These are phyloP conservation scores for Lentinula aciculospora DNA, from an alignment of 768 basidiomycete genomes.

Conservation along the genomic window DNA sequence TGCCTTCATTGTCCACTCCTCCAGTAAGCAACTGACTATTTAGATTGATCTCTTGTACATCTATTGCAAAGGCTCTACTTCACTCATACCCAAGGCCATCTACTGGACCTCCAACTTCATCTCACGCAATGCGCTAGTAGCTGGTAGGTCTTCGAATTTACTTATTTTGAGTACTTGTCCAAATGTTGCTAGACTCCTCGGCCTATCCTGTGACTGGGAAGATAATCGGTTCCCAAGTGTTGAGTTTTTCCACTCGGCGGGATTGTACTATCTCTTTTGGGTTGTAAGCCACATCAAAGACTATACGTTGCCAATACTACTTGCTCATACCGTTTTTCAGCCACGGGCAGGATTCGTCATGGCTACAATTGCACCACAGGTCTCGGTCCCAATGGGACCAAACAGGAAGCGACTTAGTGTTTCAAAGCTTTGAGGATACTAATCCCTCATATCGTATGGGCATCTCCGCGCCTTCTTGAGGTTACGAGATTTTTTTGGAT, in stretches of 20 bases:
- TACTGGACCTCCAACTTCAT: background rate
- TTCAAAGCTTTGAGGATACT: background rate
- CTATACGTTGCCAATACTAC: too few species aligned
- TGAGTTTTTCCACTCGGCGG: background rate
- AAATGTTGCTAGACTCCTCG: too few species aligned
- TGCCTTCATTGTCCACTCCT: background rate
- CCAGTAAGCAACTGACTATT: too few species aligned
- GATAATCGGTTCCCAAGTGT: background rate
- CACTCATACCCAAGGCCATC: background rate
- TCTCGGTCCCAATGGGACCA: background rate
- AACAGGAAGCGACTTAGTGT: background rate
- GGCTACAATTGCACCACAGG: background rate
- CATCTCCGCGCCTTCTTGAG: background rate
- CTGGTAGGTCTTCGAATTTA: background rate
- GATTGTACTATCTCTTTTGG: background rate
- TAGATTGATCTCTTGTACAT: too few species aligned
- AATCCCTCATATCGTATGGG: background rate
- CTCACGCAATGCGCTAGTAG: background rate
- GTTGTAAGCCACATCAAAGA: background rate
- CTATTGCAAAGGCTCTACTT: background rate
- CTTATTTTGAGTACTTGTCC: too few species aligned
- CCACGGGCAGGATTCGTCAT: background rate
- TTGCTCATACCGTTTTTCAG: background rate
- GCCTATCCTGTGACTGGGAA: background rate
- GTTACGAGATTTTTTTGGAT: background rate